These are phyloP conservation scores for Saccharomycopsis sp. DNA, from an alignment of 805 yeast species.

Conservation along the genomic window DNA sequence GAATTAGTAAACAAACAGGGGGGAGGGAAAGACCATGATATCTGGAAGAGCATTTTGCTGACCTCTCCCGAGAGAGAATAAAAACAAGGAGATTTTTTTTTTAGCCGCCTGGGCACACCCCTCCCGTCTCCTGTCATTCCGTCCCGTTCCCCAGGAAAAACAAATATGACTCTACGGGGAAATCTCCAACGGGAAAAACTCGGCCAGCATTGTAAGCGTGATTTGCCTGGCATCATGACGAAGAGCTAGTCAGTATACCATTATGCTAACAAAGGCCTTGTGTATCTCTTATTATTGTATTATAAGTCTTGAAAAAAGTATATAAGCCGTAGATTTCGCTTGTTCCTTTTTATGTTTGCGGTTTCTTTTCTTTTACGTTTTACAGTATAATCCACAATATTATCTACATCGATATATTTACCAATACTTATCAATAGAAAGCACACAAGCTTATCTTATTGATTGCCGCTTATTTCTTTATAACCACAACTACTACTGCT, in stretches of 20 bases:
- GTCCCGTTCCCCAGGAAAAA: not conserved
- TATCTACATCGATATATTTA: not conserved
- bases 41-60: not conserved
- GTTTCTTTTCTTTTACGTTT: not conserved
- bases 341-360: not conserved
- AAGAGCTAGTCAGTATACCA: not conserved
- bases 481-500: not conserved
- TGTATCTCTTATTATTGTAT: no score
- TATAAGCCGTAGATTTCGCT: not conserved
- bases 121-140: not conserved
- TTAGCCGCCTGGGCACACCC: not conserved
- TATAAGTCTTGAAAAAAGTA: no score
- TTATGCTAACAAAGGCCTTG: not conserved
- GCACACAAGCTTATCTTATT: not conserved
- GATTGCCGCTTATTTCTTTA: not conserved
- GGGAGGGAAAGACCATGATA: not conserved
- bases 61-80: not conserved
- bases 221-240: not conserved
- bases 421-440: not conserved
- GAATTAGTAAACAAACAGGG: not conserved
- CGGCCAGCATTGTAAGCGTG: not conserved
- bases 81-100: not conserved
- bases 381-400: not conserved
- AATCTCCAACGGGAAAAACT: not conserved
- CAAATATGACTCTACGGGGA: not conserved